Evolutionary conservation across 2,329 filamentous ascomycete genomes (phyloP), one percentile per base, ranked within the genome.

Genomic region (Karstenula rhodostoma): DNA sequence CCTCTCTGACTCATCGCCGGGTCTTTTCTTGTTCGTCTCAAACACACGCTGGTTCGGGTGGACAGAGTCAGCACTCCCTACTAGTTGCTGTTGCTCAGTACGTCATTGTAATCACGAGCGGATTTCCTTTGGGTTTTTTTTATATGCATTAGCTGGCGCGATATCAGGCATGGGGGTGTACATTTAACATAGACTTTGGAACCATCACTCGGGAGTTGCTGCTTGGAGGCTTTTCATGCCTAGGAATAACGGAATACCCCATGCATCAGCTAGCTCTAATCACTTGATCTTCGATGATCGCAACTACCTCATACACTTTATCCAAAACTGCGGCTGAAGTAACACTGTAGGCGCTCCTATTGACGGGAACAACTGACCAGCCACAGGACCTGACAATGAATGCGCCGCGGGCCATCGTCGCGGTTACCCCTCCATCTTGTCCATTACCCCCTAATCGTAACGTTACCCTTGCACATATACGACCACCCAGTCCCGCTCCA

Each of bases 11-110:
- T 73, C 69, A 71, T 65, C 56, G 37, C 64, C 60, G 57, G 67
- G 66, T 63, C 62, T 59, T 65, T 64, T 69, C 64, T 62, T 66
- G 65, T 59, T 62, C 59, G 65, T 65, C 63, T 69, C 66, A 54
- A 35, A 73, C 74, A 76, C 73, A 57, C 73, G 75, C 75, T 70
- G 74, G 75, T 65, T 70, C 74, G 74, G 70, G 74, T 77, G 70
- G 64, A 73, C 58, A 72, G 70, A 72, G 69, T 64, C 62, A 60
- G 62, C 62, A 63, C 68, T 56, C 51, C 60, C 58, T 64, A 32
- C 66, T 74, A 70, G 68, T 67, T 66, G 70, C 64, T 74, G 61
- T 69, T 58, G 52, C 48, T 63, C 60, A 63, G 52, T 63, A 67
- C 65, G 57, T 61, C 61, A 60, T 76, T 77, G 65, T 77, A 77